Base-by-base conservation (phyloP, 371 early-diverging fungal species). In the Chytridium lagenaria region DNA sequence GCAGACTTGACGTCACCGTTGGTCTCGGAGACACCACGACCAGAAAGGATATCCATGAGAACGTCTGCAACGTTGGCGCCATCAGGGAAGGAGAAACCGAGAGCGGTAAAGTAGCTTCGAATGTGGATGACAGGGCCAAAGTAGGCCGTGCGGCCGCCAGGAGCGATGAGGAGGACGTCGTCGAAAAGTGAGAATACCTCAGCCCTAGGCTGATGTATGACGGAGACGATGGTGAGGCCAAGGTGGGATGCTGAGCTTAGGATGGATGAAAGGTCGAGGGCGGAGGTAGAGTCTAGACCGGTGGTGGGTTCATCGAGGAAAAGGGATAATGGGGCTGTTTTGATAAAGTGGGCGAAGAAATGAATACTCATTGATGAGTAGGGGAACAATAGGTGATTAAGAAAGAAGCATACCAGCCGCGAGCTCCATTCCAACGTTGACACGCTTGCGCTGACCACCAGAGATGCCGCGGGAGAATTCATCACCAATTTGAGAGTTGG, bases 151-250 rank as follows among this genome's bases (percentile, higher is more conserved):
- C 86, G 82, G 0, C 95, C 94, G 28, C 91, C 92, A 37, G 77
- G 72, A 34, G 92, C 91, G 59, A 98, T 84, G 66, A 98, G 78
- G 23, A 97, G 81, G 1, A 98, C 84, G 40, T 92, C 90, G 80
- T 95, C 94, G 85, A 98, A 97, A 72, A 91, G 78, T 28, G 90
- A 86, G 65, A 94, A 95, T 69, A 96, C 96, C 71, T 97, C 83
- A 16, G 91, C 88, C 16, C 89, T 88, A 0, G 94, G 93, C 40
- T 90, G 90, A 77, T 93, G 93, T 55, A 93, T 88, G 10, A 92
- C 90, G 34, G 91, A 87, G 10, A 90, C 87, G 19, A 92, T 86
- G 19, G 90, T 90, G 57, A 92, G 76, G 33, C 84, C 83, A 55
- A 90, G 88, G n/a, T 77, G 81, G 1, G 91, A 85, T 74, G 91